Conservation (phyloP, 164 flowering plant genomes). For the Sedum album region DNA sequence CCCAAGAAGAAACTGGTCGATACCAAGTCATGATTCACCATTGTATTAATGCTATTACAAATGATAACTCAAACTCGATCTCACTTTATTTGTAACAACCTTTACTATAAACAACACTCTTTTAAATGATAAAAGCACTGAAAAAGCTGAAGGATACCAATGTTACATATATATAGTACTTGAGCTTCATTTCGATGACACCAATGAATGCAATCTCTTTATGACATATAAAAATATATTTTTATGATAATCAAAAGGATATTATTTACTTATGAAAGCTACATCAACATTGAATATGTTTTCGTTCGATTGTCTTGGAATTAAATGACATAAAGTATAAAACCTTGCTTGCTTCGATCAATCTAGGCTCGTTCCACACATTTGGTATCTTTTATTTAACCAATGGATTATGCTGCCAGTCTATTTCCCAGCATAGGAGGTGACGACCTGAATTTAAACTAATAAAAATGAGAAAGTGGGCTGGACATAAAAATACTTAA, state of each 20-base stretch:
- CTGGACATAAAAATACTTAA: too few relatives aligned
- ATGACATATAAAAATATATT: too few relatives aligned
- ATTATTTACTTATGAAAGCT: not conserved
- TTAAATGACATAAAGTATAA: not conserved
- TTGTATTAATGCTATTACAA: not conserved
- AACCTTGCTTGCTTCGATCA: not conserved
- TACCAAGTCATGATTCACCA: constrained; percentile 8
- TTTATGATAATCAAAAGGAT: not conserved
- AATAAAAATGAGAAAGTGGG: too few relatives aligned
- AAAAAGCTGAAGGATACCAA: constrained; percentile 16
- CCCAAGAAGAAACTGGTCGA: constrained; percentile 9
- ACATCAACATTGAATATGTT: not conserved
- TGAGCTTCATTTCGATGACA: not conserved
- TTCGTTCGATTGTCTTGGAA: not conserved
- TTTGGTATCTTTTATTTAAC: not conserved
- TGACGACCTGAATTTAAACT: not conserved
- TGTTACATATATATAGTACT: constrained; percentile 6
- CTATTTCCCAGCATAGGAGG: constrained; percentile 6
- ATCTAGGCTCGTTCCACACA: not conserved
- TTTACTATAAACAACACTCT: not conserved
- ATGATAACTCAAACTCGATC: not conserved
- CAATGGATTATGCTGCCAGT: not conserved
- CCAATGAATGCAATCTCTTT: not conserved
- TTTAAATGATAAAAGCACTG: constrained; percentile 12
- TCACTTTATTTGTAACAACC: not conserved